Evolutionary conservation across 176 grass and related monocot genomes (phyloP).

Genomic region (Poa pratensis): DNA sequence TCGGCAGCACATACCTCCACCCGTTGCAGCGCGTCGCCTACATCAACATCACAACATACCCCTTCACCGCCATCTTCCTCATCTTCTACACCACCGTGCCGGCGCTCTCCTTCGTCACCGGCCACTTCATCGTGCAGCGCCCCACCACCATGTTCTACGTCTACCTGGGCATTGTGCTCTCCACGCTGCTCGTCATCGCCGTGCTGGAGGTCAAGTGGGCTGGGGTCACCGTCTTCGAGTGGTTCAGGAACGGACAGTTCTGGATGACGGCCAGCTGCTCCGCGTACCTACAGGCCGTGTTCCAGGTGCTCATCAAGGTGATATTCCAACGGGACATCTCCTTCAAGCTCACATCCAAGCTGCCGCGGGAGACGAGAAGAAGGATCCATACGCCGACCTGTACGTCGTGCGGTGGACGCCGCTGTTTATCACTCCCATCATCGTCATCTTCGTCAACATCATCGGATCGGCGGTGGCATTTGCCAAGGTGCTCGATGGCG

Average conservation of each 20-base stretch:
- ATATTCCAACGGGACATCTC: slow-evolving; percentile 81
- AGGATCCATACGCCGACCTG: slow-evolving; percentile 89
- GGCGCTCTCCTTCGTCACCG: slow-evolving; percentile 80
- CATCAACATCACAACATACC: slow-evolving; percentile 93
- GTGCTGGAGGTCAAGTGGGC: slow-evolving; percentile 93
- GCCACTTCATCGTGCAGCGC: slow-evolving; percentile 88
- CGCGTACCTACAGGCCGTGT: slow-evolving; percentile 80
- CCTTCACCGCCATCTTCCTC: slow-evolving; percentile 95
- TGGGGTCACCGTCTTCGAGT: slow-evolving; percentile 81
- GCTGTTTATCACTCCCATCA: slow-evolving; percentile 68
- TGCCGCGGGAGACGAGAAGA: slow-evolving; percentile 74
- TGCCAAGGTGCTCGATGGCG: slow-evolving; percentile 81
- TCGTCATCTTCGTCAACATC: slow-evolving; percentile 84
- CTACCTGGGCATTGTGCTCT: slow-evolving; percentile 70
- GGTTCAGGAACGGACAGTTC: slow-evolving; percentile 95
- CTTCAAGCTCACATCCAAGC: slow-evolving; percentile 82
- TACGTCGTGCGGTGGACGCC: slow-evolving; percentile 81
- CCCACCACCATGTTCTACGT: slow-evolving; percentile 89
- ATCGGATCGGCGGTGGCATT: slow-evolving; percentile 77
- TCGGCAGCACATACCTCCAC: slow-evolving; percentile 73
- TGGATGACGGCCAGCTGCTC: slow-evolving; percentile 93
- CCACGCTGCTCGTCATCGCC: slow-evolving; percentile 70
- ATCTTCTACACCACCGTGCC: slow-evolving; percentile 93
- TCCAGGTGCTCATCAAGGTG: slow-evolving; percentile 83
- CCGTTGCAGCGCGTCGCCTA: slow-evolving; percentile 87